These are phyloP conservation scores for Cutaneotrichosporon cutaneum DNA, from an alignment of 1,284 basidiomycete species.

Conservation along the genomic window DNA sequence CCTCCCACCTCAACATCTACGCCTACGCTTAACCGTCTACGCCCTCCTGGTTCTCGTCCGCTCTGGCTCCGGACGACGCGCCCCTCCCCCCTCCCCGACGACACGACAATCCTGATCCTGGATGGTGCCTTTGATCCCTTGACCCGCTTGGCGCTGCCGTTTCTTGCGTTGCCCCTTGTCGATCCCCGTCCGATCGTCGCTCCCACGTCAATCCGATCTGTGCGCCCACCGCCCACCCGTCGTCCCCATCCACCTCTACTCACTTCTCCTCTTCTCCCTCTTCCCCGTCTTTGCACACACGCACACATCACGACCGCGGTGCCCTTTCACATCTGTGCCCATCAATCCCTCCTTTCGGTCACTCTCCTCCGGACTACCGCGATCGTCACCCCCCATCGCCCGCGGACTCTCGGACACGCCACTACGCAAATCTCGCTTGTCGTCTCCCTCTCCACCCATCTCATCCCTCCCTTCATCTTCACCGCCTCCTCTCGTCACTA, in stretches of 20 bases:
- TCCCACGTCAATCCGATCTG: conserved; percentile 2
- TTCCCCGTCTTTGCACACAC: conserved; percentile 7
- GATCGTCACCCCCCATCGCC: no score
- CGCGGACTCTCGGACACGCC: not conserved
- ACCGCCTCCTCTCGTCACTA: not conserved
- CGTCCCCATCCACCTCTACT: no score
- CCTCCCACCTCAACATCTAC: not conserved
- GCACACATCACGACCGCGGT: conserved; percentile 1
- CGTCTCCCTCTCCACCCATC: not conserved
- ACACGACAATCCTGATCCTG: not conserved
- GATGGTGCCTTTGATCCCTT: not conserved
- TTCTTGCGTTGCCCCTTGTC: not conserved
- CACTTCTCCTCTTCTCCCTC: not conserved
- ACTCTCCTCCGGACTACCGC: no score
- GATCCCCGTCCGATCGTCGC: not conserved
- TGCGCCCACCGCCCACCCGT: not conserved
- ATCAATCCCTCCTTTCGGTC: not conserved
- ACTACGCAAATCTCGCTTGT: not conserved
- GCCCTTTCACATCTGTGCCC: not conserved
- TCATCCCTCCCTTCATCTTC: not conserved
- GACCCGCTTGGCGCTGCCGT: not conserved
- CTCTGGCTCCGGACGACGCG: not conserved
- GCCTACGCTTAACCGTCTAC: not conserved
- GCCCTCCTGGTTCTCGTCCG: not conserved
- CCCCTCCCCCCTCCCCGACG: not conserved